phyloP scores from a whole-genome alignment of 805 yeast species.

The Kodamaea hsintzibuensis region DNA sequence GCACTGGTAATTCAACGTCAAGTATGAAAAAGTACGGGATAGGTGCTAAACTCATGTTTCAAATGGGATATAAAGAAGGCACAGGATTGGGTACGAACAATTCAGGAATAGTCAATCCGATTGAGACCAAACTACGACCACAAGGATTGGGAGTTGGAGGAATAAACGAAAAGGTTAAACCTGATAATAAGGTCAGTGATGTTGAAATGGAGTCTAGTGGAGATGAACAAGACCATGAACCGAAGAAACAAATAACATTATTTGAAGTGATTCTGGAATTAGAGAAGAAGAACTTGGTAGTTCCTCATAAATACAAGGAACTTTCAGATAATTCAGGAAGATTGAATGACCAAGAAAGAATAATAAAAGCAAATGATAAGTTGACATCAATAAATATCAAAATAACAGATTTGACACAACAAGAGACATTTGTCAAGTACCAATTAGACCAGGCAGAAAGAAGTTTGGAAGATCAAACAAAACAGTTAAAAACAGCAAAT shows the following conservation, averaged over 20 bases:
- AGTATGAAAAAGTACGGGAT: slow-evolving; percentile 59
- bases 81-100: slow-evolving; percentile 76
- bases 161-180: slow-evolving; percentile 34
- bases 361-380: slow-evolving; percentile 12
- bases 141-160: slow-evolving; percentile 78
- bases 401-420: slow-evolving; percentile 14
- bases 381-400: slow-evolving; percentile 17
- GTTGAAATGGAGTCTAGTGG: slow-evolving; percentile 19
- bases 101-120: slow-evolving; percentile 79
- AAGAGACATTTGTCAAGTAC: slow-evolving; percentile 12
- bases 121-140: slow-evolving; percentile 67
- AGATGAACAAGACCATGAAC: slow-evolving; percentile 16
- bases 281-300: slow-evolving; percentile 32
- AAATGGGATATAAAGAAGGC: slow-evolving; percentile 89
- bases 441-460: slow-evolving; percentile 8
- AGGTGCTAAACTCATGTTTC: slow-evolving; percentile 74
- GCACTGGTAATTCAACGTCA: background rate
- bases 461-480: background rate
- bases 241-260: slow-evolving; percentile 18
- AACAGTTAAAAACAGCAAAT: slow-evolving; percentile 7
- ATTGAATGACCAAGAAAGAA: background rate
- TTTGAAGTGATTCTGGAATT: slow-evolving; percentile 38
- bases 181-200: background rate
- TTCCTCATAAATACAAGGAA: slow-evolving; percentile 38
- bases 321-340: slow-evolving; percentile 26